These are phyloP conservation scores for Papiliotrema nemorosa DNA, from an alignment of 1,284 basidiomycete genomes.

Conservation along the genomic window DNA sequence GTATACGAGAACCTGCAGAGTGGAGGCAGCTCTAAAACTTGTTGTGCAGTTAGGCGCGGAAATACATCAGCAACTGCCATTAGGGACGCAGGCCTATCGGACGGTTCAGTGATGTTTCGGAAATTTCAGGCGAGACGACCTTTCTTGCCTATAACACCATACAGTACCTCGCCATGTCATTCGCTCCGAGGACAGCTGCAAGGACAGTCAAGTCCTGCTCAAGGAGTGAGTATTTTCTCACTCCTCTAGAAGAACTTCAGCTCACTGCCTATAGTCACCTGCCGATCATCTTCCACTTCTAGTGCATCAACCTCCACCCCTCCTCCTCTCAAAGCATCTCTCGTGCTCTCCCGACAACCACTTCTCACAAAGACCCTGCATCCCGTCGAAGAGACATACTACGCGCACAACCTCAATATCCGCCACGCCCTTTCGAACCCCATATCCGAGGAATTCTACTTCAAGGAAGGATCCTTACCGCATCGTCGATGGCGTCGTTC, in stretches of 20 bases:
- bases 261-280: neutral
- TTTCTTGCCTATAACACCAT: neutral
- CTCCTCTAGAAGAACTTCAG: neutral
- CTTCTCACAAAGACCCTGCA: constrained; percentile 72
- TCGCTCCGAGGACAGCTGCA: constrained; percentile 9
- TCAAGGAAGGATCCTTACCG: constrained; percentile 85
- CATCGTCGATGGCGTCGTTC: constrained; percentile 74
- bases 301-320: constrained; percentile 7
- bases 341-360: constrained; percentile 81
- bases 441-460: constrained; percentile 87
- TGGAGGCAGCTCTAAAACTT: no score
- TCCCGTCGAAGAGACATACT: constrained; percentile 78
- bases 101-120: neutral
- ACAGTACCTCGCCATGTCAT: constrained; percentile 10
- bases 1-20: no score
- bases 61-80: no score
- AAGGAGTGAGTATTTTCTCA: constrained; percentile 6
- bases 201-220: constrained; percentile 7
- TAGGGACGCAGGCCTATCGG: no score
- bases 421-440: constrained; percentile 83
- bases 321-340: constrained; percentile 46
- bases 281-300: neutral
- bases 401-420: constrained; percentile 78
- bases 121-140: neutral
- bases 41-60: no score